Conservation (phyloP, 83 land plant species). For the Larix sibirica region DNA sequence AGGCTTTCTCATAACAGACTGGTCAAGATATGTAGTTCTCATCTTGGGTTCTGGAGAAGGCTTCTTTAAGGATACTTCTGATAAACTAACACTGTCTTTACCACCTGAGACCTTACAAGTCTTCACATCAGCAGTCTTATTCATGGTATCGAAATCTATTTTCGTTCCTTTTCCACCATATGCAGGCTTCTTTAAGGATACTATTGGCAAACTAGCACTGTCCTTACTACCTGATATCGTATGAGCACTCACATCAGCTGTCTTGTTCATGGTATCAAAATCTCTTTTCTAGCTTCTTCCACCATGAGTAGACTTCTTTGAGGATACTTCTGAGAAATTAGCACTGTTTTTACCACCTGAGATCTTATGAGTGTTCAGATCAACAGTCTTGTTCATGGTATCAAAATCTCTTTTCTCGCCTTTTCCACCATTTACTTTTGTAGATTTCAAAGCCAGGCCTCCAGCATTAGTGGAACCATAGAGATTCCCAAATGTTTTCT, state of each 20-base stretch:
- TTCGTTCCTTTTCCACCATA: no score
- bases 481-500: slow-evolving; percentile 1
- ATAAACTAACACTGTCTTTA: not conserved
- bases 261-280: slow-evolving; percentile 1
- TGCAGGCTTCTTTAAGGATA: no score
- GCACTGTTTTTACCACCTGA: no score
- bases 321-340: not conserved
- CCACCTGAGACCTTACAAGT: no score
- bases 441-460: not conserved
- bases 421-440: not conserved
- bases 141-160: no score
- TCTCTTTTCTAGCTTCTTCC: slow-evolving; percentile 1
- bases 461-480: not conserved
- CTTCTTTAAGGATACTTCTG: not conserved
- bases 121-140: no score
- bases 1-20: not conserved
- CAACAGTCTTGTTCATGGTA: not conserved
- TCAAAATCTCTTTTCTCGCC: slow-evolving; percentile 14
- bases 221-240: not conserved
- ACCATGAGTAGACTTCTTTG: not conserved
- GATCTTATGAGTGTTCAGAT: not conserved
- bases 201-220: no score
- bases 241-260: not conserved
- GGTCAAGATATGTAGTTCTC: not conserved
- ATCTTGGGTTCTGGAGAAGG: not conserved